Base-by-base conservation (phyloP, 2,329 filamentous ascomycete species). In the Diplocarpon rosae region DNA sequence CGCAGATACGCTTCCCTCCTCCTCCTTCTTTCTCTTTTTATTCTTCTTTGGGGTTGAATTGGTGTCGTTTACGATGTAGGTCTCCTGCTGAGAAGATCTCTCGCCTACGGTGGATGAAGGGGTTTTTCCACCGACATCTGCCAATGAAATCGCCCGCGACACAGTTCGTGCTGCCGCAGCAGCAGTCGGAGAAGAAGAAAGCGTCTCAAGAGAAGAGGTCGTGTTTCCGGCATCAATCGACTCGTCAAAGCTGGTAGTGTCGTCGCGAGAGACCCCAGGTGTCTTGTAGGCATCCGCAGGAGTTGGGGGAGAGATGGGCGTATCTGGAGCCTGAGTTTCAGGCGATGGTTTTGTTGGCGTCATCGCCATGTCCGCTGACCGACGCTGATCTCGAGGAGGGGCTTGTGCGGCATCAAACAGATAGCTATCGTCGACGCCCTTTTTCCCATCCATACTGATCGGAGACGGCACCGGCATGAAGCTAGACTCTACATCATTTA, bases 401-500 rank as follows among this genome's bases (percentile, higher is more conserved):
- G 46, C 32, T 39, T 46, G 47, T 29, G 46, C 48, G 34, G 48
- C 60, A 54, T 79, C 75, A 54, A 79, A 79, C 38, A 78, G 62
- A 55, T 69, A 80, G 17, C 75, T 77, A 58, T 80, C 76, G 62
- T 80, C 75, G 44, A 68, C 59, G 38, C 69, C 73, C 13, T 55
- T 53, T 43, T 59, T 53, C 62, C 40, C 69, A 65, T 27, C 65
- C 65, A 30, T 67, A 13, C 55, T 68, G 37, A 79, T 69, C 11
- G 77, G 76, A 7, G 77, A 80, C 5, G 74, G 59, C 5, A 71
- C 69, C 1, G 74, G 72, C 43, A 78, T 59, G 56, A 82, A 82
- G 63, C 78, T 82, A 29, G 78, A 81, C 57, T 83, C 78, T 50
- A 80, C 70, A 55, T 82, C 78, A 53, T 73, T 69, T 15, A 82